A percentile compares a stretch with the other conserved stretches of the same genome.
Evolutionary conservation across 345 rosid species (phyloP).

Genomic region (Salix exigua): DNA sequence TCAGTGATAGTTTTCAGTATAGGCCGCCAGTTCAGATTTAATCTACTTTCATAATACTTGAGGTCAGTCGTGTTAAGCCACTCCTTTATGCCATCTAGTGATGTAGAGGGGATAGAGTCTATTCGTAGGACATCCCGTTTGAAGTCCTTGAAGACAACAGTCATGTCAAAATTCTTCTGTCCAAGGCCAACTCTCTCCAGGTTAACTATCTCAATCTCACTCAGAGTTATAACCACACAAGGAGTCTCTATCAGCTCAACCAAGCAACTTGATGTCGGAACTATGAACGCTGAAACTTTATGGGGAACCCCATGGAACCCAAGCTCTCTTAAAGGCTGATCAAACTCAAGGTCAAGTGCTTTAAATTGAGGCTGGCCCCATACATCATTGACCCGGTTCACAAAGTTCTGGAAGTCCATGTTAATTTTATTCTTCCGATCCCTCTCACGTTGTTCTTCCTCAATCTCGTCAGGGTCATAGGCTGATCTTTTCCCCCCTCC

Average conservation of each 20-base stretch:
- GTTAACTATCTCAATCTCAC: conserved; percentile 94
- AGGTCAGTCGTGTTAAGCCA: conserved; percentile 93
- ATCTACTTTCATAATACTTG: conserved; percentile 88
- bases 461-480: conserved; percentile 93
- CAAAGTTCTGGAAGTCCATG: conserved; percentile 81
- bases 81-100: conserved; percentile 81
- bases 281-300: conserved; percentile 73
- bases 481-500: conserved; percentile 93
- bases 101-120: conserved; percentile 72
- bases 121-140: conserved; percentile 80
- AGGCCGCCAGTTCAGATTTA: conserved; percentile 92
- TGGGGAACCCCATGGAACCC: conserved; percentile 94
- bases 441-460: conserved; percentile 89
- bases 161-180: conserved; percentile 91
- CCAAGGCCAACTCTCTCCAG: conserved; percentile 94
- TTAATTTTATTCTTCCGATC: conserved; percentile 81
- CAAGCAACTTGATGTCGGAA: conserved; percentile 83
- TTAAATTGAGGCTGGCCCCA: conserved; percentile 86
- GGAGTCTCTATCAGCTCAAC: conserved; percentile 86
- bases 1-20: conserved; percentile 84
- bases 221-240: conserved; percentile 69
- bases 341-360: conserved; percentile 86
- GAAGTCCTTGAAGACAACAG: conserved; percentile 88
- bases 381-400: conserved; percentile 71
- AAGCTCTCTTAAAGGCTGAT: conserved; percentile 87